These are phyloP conservation scores for Mimosa bimucronata DNA, from an alignment of 306 rosid species.

Conservation along the genomic window DNA sequence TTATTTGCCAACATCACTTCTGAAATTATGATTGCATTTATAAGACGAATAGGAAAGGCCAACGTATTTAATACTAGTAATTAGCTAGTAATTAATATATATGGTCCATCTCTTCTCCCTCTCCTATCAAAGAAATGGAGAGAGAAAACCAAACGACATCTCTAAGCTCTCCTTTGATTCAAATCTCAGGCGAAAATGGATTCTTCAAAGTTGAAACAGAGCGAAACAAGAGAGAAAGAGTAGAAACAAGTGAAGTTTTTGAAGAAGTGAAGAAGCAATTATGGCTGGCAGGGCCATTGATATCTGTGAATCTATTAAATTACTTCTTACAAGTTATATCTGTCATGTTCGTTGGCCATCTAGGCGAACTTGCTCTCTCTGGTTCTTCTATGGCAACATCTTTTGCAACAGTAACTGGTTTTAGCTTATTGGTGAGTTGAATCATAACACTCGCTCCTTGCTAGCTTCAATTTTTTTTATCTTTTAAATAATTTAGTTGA, in stretches of 20 bases:
- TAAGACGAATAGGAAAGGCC: no score
- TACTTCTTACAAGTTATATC: not conserved
- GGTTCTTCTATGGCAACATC: not conserved
- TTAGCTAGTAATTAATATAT: no score
- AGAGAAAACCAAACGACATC: not conserved
- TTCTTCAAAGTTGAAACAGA: not conserved
- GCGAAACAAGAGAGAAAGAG: not conserved
- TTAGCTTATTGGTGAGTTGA: not conserved
- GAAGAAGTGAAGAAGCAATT: not conserved
- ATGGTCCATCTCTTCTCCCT: not conserved
- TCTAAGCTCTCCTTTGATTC: conserved; percentile 1
- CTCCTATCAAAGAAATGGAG: not conserved
- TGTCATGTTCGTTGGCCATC: not conserved
- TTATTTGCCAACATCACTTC: no score
- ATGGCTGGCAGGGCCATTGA: not conserved
- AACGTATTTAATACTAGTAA: no score
- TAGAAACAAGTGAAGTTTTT: not conserved
- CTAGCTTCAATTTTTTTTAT: not conserved
- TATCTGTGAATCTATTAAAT: not conserved
- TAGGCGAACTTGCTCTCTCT: not conserved
- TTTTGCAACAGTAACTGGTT: not conserved
- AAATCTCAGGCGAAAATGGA: not conserved
- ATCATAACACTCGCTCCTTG: not conserved
- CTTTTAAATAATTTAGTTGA: not conserved
- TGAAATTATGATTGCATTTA: no score